Evolutionary conservation across 1,284 basidiomycete species (phyloP), one percentile per base, ranked within the genome.

Genomic region (Cutaneotrichosporon sp.): DNA sequence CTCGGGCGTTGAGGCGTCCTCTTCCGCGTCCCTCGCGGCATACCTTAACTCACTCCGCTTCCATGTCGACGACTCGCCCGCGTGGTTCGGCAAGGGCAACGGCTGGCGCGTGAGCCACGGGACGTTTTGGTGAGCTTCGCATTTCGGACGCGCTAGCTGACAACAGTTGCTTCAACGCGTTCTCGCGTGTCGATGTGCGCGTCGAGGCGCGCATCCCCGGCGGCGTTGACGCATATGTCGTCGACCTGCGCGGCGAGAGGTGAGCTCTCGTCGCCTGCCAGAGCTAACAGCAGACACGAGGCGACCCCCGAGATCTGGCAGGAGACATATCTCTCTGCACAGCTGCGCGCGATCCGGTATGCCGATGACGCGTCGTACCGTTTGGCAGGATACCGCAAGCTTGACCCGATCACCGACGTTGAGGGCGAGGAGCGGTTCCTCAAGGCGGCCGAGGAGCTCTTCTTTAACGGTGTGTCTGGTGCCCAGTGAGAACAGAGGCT

Each of bases 121-220:
- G 5, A 92, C 87, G 46, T 99, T 91, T 73, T 99, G 94, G 87
- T 90, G 67, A 30, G 26, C 10, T 30, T 30, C 55, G 84, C 77
- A 23, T 8, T 22, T 41, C 4, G 8, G 26, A 4, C 12, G 26
- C n/a, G n/a, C 8, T 10, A 12, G n/a, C 50, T 52, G 18, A 51
- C 15, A 21, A 4, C 61, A 89, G 88, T 74, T 96, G 92, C 75
- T 99, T 97, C 79, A 96, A 99, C 72, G 96, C 96, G 14, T 98
- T 99, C 72, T 94, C 92, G 38, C 80, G 96, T 18, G 89, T 98
- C 36, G 96, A 99, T 67, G 85, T 98, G 21, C 84, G 94, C 39
- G 93, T 99, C 8, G 94, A 98, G 62, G 96, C 97, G 54, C 94
- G 94, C 75, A 98, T 98, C 48, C 96, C 96, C 0, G 94, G 94